Conservation (phyloP, 139 green algal genomes). For the Haematococcus lacustris region DNA sequence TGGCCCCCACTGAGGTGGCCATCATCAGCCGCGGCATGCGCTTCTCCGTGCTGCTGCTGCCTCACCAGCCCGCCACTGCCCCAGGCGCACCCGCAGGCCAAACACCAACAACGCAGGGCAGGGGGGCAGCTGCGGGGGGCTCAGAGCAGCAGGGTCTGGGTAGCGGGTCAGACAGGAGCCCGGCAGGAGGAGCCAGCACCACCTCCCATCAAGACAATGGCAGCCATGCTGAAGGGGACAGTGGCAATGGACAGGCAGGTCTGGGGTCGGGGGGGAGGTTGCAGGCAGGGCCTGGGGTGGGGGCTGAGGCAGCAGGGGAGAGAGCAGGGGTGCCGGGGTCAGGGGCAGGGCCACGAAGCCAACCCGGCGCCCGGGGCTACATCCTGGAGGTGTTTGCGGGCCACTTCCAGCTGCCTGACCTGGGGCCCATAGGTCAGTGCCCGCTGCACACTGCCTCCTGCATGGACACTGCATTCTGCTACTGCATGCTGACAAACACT, state of each 20-base stretch:
- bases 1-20: slow-evolving; percentile 70
- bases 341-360: neutral
- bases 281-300: neutral
- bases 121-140: too few species aligned
- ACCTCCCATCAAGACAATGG: neutral
- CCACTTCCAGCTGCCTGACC: slow-evolving; percentile 86
- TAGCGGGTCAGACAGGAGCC: neutral
- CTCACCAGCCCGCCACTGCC: neutral
- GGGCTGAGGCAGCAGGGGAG: neutral
- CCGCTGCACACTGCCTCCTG: neutral
- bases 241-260: neutral
- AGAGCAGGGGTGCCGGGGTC: neutral
- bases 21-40: slow-evolving; percentile 78
- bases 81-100: neutral
- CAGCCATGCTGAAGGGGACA: neutral
- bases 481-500: too few species aligned
- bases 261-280: neutral
- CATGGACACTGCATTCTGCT: too few species aligned
- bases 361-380: slow-evolving; percentile 59
- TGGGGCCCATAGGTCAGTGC: slow-evolving; percentile 80
- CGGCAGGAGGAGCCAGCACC: neutral
- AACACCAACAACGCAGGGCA: neutral
- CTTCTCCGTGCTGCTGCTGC: slow-evolving; percentile 70
- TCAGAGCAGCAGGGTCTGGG: too few species aligned
- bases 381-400: slow-evolving; percentile 84